Percentiles rank a stretch among this genome's conserved stretches.
phyloP scores from a whole-genome alignment of 2,329 filamentous ascomycete species.

The Fusarium newnesense region DNA sequence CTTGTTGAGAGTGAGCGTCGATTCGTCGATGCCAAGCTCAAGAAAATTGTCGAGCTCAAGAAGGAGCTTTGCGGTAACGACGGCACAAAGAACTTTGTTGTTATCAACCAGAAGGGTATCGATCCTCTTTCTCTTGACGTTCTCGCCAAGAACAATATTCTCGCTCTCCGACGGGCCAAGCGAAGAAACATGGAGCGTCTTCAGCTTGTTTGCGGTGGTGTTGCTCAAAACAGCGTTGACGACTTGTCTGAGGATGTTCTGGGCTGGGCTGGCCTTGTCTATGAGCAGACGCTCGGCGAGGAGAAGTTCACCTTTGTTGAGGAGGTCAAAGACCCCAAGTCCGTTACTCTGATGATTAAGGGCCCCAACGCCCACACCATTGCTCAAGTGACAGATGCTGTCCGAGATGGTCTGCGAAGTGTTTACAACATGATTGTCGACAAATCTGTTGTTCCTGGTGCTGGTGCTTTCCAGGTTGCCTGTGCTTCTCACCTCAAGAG shows the following conservation, averaged over 20 bases:
- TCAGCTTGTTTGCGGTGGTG: constrained; percentile 92
- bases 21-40: constrained; percentile 95
- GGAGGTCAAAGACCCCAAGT: constrained; percentile 98
- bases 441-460: constrained; percentile 91
- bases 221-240: constrained; percentile 95
- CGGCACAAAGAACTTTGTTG: constrained; percentile 93
- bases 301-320: constrained; percentile 99
- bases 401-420: constrained; percentile 91
- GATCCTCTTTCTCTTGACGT: constrained; percentile 96
- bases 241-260: constrained; percentile 88
- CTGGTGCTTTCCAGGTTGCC: constrained; percentile 94
- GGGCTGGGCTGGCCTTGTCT: constrained; percentile 95
- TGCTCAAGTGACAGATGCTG: constrained; percentile 94
- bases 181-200: constrained; percentile 98
- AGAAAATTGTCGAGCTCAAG: constrained; percentile 98
- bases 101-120: constrained; percentile 99
- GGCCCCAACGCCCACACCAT: constrained; percentile 98
- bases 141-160: constrained; percentile 96
- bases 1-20: constrained; percentile 96
- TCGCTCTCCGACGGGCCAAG: constrained; percentile 94
- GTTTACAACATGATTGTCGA: constrained; percentile 99
- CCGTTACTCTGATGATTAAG: constrained; percentile 97
- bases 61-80: constrained; percentile 96
- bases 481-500: constrained; percentile 88
- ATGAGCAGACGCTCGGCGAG: constrained; percentile 96